Base-by-base conservation (phyloP, 306 rosid species). In the Castanea sativa region DNA sequence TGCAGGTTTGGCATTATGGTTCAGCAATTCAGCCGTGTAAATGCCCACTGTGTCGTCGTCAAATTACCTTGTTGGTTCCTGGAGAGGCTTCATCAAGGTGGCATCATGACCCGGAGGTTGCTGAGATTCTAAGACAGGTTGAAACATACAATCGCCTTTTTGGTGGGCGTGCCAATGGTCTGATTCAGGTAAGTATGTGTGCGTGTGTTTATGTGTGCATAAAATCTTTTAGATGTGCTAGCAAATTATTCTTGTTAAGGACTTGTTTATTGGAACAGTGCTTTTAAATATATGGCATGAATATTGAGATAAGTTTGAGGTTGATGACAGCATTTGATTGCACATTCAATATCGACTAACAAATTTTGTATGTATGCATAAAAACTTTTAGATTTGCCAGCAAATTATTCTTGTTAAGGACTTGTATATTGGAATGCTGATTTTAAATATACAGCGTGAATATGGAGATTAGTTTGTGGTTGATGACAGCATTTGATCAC, bases 1-100 rank as follows among this genome's bases (percentile, higher is more conserved):
- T 90, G 90, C 90, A 84, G 4, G 96, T 91, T 7, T 92, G 97
- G 98, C 78, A 80, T 25, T 88, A 91, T 77, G 91, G 90, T 83
- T 84, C 98, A 3, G 67, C 79, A 20, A 29, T 89, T 4, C 84
- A 86, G 4, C 91, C 96, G 0, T 91, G 99, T 79, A 91, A 80
- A 82, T 95, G 99, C 75, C 99, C 99, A 0, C 86, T 92, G 0
- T 95, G 99, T 75, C 98, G 97, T 8, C 95, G 97, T 7, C 87
- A 78, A 18, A 92, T 92, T 61, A 90, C 90, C 3, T 84, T 95
- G 57, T 56, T 94, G 61, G 90, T 94, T 69, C 99, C 97, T 4
- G 69, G 88, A 20, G 83, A 80, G 74, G 86, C 59, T 25, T 87
- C 88, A 27, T 14, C 14, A 3, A 64, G 82, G 45, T 91, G 78